These are phyloP conservation scores for Durusdinium trenchii DNA, from an alignment of 73 alveolate species.

Conservation along the genomic window DNA sequence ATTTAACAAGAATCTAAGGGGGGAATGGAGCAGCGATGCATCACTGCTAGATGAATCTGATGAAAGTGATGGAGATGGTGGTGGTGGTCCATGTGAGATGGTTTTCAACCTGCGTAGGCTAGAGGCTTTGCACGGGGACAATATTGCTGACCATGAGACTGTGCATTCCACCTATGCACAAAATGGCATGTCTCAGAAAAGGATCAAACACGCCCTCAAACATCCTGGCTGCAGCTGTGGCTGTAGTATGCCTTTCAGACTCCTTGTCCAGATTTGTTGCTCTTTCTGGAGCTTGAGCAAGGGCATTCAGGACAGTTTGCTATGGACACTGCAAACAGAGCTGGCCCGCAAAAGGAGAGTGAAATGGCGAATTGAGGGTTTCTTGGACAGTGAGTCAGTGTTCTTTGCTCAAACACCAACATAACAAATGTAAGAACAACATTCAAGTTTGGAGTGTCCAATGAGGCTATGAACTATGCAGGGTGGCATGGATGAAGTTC, in stretches of 20 bases:
- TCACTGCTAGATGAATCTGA: no score
- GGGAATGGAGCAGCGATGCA: no score
- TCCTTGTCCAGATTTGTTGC: not conserved
- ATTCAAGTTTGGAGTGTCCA: no score
- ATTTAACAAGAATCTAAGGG: not conserved
- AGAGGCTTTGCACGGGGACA: not conserved
- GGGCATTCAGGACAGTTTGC: not conserved
- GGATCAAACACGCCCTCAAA: not conserved
- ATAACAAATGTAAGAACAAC: no score
- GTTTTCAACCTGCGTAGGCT: no score
- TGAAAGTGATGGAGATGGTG: no score
- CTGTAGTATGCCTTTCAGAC: not conserved
- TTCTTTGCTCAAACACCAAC: no score
- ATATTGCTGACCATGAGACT: not conserved
- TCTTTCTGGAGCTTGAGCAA: not conserved
- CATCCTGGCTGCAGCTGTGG: not conserved
- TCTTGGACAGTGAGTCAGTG: no score
- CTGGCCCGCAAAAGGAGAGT: not conserved
- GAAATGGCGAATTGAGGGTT: not conserved
- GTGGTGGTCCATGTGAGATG: no score
- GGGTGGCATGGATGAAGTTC: not conserved
- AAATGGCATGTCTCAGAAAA: not conserved
- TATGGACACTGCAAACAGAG: not conserved
- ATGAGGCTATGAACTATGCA: not conserved
- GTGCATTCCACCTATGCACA: not conserved